Conservation (phyloP, 78 protist genomes). For the Tieghemostelium lacteum region DNA sequence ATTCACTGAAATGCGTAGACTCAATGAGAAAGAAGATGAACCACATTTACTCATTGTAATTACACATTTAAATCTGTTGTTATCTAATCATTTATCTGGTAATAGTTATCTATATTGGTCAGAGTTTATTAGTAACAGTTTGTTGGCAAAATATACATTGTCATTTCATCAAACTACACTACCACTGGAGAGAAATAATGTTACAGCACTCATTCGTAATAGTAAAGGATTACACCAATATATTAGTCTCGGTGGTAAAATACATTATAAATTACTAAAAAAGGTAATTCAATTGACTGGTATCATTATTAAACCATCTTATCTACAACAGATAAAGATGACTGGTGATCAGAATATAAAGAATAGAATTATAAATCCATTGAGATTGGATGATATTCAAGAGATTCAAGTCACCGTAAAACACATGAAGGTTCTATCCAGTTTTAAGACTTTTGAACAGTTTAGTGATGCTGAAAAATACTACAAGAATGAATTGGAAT, state of each 20-base stretch:
- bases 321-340: not conserved
- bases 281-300: conserved; percentile 47
- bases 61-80: conserved; percentile 17
- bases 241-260: not conserved
- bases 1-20: conserved; percentile 55
- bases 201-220: not conserved
- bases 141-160: conserved; percentile 24
- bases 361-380: not conserved
- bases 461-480: conserved; percentile 51
- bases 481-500: conserved; percentile 37
- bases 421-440: conserved; percentile 52
- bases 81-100: not conserved
- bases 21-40: conserved; percentile 36
- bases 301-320: conserved; percentile 10
- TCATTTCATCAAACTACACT: not conserved
- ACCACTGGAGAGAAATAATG: not conserved
- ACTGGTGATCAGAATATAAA: not conserved
- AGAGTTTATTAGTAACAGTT: conserved; percentile 5
- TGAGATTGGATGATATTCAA: conserved; percentile 1
- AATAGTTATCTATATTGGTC: conserved; percentile 31
- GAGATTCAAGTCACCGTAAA: conserved; percentile 44
- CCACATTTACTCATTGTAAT: conserved; percentile 30
- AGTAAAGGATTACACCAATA: not conserved
- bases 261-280: conserved; percentile 34
- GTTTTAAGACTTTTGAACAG: conserved; percentile 50